Conservation (phyloP, 768 basidiomycete genomes). For the Clavaria fumosa region DNA sequence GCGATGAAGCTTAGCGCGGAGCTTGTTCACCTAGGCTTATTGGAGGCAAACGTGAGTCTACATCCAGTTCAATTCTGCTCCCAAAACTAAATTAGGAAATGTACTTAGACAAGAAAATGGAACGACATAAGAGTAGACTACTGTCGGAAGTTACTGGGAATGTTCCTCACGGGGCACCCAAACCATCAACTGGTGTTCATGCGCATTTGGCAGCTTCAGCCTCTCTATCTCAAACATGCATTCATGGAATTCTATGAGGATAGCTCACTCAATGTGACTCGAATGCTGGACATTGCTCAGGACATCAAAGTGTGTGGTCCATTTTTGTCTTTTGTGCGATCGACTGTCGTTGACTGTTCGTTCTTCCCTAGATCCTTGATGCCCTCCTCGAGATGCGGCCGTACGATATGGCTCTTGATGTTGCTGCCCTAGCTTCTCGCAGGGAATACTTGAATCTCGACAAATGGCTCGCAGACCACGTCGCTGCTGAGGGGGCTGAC, state of each 20-base stretch:
- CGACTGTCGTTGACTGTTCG: not conserved
- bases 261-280: constrained; percentile 82
- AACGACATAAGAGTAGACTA: constrained; percentile 81
- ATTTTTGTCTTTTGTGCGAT: not conserved
- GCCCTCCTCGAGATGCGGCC: constrained; percentile 82
- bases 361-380: constrained; percentile 60
- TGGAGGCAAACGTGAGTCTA: constrained; percentile 78
- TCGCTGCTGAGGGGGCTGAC: constrained; percentile 64
- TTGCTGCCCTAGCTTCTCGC: constrained; percentile 85
- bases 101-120: no score
- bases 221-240: constrained; percentile 70
- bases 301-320: constrained; percentile 63
- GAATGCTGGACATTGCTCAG: constrained; percentile 89
- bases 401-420: constrained; percentile 82
- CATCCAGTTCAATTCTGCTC: no score
- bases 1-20: constrained; percentile 90
- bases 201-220: constrained; percentile 87
- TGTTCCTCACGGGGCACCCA: constrained; percentile 87
- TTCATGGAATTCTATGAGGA: constrained; percentile 89
- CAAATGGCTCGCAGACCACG: constrained; percentile 90
- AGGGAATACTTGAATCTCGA: constrained; percentile 91
- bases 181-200: constrained; percentile 96
- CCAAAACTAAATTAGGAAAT: no score
- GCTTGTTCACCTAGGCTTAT: constrained; percentile 81
- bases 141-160: constrained; percentile 65